Base-by-base conservation (phyloP, 2,329 filamentous ascomycete species). In the Trichophyton verrucosum region DNA sequence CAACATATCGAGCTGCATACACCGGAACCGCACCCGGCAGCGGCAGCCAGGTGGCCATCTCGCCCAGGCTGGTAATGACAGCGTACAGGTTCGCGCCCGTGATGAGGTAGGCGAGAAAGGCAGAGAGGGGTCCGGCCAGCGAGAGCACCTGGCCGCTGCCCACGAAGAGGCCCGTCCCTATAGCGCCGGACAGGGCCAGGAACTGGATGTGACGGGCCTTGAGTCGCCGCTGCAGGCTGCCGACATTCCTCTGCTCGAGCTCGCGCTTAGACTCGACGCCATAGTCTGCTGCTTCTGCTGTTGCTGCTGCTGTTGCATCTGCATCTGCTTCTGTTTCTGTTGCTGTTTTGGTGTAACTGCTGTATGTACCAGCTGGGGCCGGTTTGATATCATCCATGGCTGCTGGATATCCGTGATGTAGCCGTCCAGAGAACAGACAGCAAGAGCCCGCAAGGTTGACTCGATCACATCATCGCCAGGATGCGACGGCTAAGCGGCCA, bases 81-180 rank as follows among this genome's bases (percentile, higher is more conserved):
- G 75, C 78, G 66, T 74, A 79, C n/a, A 80, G 70, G 56, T 78
- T 77, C 63, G 77, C 73, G 0, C 77, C 78, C 27, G 68, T 72
- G 51, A 75, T 67, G 8, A 68, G 61, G 60, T 74, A 74, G 6
- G 71, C 71, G 17, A 75, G 64, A 15, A 73, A 66, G 3, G 70
- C 61, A 2, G 67, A 70, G 20, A 71, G 60, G 1, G 73, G 73
- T 1, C 73, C 73, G 7, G 71, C 71, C 11, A 69, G 58, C 1
- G 68, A 67, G 17, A 75, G 68, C 17, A 70, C 69, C 47, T 68
- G 68, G 11, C 72, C 73, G 17, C 70, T 71, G 9, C 68, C 68
- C 7, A 73, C 70, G 46, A 73, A 72, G 3, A 75, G 68, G 4
- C 67, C 70, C 2, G 67, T 71, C 3, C 72, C 70, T 57, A 75